Base-by-base conservation (phyloP, 2,329 filamentous ascomycete genomes). In the Clarireedia sp. region DNA sequence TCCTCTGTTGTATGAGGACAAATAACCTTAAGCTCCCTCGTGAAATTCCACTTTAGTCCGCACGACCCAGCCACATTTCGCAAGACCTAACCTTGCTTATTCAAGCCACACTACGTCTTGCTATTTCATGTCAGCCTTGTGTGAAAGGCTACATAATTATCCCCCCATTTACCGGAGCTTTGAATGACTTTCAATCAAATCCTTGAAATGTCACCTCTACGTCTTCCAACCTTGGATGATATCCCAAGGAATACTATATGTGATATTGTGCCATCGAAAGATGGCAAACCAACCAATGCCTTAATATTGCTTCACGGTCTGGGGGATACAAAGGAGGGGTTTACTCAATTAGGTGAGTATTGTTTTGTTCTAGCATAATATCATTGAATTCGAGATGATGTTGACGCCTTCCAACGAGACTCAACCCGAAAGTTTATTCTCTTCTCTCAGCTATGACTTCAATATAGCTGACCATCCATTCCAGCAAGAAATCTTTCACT, bases 221-320 rank as follows among this genome's bases (percentile, higher is more conserved):
- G 62, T 7, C 63, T 70, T 23, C 75, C 76, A 23, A 62, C 66
- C 21, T 62, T 63, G 40, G 64, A 72, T 53, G 75, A 80, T 66
- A 78, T 81, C 60, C 73, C 78, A 12, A 56, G 72, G 14, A 76
- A 66, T 70, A 70, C 64, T 59, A 69, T 51, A 62, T 70, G 63
- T 48, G 62, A 60, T 49, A 65, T 70, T 29, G 60, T 65, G 59
- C 70, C 62, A 50, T 67, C 63, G 46, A 64, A 59, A 56, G 66
- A 55, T 52, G 51, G 72, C 54, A 70, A 75, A 19, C 68, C 72
- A 4, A 69, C 79, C 21, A 87, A 87, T 67, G 71, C 86, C 59
- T 77, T 88, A 44, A 70, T 88, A 64, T 78, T 88, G 36, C 77
- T 88, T 4, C 85, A 88, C 66, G 84, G 85, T 57, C 75, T 88